Percentiles rank a stretch among this genome's conserved stretches.
Evolutionary conservation across 805 yeast genomes (phyloP).

Genomic region (Torulaspora maleeae): DNA sequence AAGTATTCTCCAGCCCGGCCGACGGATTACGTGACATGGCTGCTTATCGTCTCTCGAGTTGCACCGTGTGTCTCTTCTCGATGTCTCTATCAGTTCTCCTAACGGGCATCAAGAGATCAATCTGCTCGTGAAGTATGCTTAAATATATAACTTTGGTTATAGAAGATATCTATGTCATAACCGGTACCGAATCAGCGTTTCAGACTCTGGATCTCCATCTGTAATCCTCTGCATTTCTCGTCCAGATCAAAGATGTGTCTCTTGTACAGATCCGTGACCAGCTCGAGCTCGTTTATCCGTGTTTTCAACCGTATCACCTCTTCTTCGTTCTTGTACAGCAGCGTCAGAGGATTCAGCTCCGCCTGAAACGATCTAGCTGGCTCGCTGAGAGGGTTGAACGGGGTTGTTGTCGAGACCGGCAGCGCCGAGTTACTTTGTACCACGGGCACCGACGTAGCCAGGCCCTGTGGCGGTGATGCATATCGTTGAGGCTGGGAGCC

Average conservation of each 20-base stretch:
- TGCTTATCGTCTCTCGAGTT: too few relatives aligned
- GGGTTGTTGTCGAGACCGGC: background rate
- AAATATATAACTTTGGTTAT: background rate
- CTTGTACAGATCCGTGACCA: slow-evolving; percentile 83
- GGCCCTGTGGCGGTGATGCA: slow-evolving; percentile 11
- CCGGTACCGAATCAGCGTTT: slow-evolving; percentile 4
- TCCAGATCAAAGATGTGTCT: slow-evolving; percentile 81
- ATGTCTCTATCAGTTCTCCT: background rate
- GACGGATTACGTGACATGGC: slow-evolving; percentile 32
- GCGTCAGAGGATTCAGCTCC: slow-evolving; percentile 19
- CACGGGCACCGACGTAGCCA: background rate
- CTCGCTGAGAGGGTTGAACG: background rate
- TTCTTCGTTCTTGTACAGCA: slow-evolving; percentile 29
- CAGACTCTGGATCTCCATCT: slow-evolving; percentile 14
- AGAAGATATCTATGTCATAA: background rate
- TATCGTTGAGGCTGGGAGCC: slow-evolving; percentile 6
- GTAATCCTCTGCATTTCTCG: slow-evolving; percentile 29
- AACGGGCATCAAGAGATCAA: background rate
- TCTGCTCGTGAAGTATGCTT: slow-evolving; percentile 6
- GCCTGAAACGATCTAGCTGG: slow-evolving; percentile 5
- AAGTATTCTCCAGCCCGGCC: slow-evolving; percentile 34
- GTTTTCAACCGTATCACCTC: slow-evolving; percentile 53
- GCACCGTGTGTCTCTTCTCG: too few relatives aligned
- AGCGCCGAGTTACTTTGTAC: slow-evolving; percentile 6
- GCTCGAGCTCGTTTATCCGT: slow-evolving; percentile 79